Conservation (phyloP, 257 asterid genomes). For the Capsicum rhomboideum region DNA sequence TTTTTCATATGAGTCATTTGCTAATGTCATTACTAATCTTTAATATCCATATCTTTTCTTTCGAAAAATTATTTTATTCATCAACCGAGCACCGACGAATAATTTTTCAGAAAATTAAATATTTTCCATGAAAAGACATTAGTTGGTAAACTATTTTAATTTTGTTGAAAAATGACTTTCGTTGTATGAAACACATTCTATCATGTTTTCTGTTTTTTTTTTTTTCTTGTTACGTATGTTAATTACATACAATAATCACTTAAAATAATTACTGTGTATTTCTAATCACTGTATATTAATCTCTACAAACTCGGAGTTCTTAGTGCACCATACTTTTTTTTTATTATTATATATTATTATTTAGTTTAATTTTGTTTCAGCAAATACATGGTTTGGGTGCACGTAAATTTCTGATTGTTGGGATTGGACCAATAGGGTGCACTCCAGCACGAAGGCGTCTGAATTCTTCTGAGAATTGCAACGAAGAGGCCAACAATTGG, state of each 20-base stretch:
- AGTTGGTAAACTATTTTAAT: no score
- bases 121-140: background rate
- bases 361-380: constrained; percentile 12
- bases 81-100: background rate
- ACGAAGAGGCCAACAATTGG: constrained; percentile 34
- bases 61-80: background rate
- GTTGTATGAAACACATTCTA: background rate
- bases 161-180: background rate
- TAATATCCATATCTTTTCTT: background rate
- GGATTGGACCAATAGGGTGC: constrained; percentile 53
- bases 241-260: background rate
- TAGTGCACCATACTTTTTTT: background rate
- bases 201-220: background rate
- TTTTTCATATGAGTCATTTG: background rate
- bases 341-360: background rate
- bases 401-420: constrained; percentile 41
- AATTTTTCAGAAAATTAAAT: background rate
- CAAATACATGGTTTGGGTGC: constrained; percentile 45
- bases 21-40: background rate
- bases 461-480: constrained; percentile 34
- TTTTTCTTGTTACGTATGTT: background rate
- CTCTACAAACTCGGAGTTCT: no score
- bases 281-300: background rate
- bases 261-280: background rate
- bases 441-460: constrained; percentile 38